Evolutionary conservation across 169 alveolate genomes (phyloP).

Genomic region (Miamiensis avidus): DNA sequence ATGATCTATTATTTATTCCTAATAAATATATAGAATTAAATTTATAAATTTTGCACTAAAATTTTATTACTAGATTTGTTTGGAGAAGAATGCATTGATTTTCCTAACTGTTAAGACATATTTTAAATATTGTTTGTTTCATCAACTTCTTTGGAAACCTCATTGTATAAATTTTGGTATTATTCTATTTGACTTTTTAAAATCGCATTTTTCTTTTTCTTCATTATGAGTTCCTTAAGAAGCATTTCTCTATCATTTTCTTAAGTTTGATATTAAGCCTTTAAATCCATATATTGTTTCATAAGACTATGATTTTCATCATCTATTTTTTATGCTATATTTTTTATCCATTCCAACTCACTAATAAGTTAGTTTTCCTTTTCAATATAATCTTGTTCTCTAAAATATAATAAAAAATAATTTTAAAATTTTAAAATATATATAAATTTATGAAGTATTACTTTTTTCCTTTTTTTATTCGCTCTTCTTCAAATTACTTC

Average conservation of each 20-base stretch:
- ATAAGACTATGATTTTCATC: constrained; percentile 44
- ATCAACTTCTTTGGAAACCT: constrained; percentile 36
- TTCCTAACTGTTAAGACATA: neutral
- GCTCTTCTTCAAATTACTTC: constrained; percentile 49
- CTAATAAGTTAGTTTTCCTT: constrained; percentile 40
- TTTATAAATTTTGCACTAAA: no score
- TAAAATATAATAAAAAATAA: neutral
- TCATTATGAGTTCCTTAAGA: constrained; percentile 41
- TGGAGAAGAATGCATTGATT: neutral
- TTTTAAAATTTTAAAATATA: neutral
- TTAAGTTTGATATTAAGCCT: constrained; percentile 40
- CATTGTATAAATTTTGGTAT: constrained; percentile 35
- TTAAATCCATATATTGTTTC: constrained; percentile 41
- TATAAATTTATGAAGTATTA: neutral
- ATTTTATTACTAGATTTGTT: no score
- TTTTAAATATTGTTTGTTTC: neutral
- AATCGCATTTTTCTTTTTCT: constrained; percentile 47
- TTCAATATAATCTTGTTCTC: constrained; percentile 46
- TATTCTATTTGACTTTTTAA: constrained; percentile 33
- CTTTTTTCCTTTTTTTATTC: constrained; percentile 51
- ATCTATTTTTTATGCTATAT: constrained; percentile 49
- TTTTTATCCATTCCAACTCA: constrained; percentile 49
- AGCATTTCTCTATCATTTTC: constrained; percentile 53
- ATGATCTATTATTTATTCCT: no score
- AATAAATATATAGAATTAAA: no score